Percentiles rank a stretch among this genome's conserved stretches.
phyloP scores from a whole-genome alignment of 805 yeast species.

The Yamadazyma takamatsuzukensis region DNA sequence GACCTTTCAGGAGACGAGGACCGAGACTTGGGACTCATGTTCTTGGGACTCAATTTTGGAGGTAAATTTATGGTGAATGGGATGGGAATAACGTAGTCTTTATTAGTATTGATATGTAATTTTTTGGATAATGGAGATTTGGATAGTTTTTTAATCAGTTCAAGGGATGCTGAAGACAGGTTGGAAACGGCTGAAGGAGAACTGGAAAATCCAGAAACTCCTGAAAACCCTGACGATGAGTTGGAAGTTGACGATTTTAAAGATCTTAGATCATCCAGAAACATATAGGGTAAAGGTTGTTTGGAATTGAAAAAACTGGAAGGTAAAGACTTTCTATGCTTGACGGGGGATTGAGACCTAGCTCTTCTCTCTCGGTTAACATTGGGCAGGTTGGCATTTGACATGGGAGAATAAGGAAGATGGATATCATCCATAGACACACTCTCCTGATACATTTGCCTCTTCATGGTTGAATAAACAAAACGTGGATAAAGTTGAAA shows the following conservation, averaged over 20 bases:
- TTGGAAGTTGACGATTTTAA: constrained; percentile 21
- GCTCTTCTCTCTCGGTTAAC: constrained; percentile 19
- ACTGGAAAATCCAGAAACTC: constrained; percentile 3
- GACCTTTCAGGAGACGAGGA: constrained; percentile 5
- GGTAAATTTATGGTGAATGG: constrained; percentile 41
- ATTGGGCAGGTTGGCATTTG: constrained; percentile 2
- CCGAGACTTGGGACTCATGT: constrained; percentile 10
- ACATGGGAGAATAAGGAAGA: background rate
- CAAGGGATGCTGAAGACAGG: constrained; percentile 4
- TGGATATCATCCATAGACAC: constrained; percentile 8
- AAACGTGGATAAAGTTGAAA: too few species aligned
- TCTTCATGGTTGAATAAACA: too few species aligned
- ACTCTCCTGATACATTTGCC: too few species aligned
- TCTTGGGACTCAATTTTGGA: constrained; percentile 33
- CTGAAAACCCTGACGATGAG: constrained; percentile 11
- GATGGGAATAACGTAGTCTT: constrained; percentile 37
- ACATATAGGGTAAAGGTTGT: constrained; percentile 17
- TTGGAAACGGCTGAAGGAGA: constrained; percentile 1
- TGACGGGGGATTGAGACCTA: constrained; percentile 33
- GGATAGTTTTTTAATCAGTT: constrained; percentile 19
- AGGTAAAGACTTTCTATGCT: constrained; percentile 24
- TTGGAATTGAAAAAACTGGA: constrained; percentile 18
- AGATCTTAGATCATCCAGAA: constrained; percentile 22
- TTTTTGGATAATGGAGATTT: constrained; percentile 33
- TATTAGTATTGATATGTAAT: constrained; percentile 28